Base-by-base conservation (phyloP, 768 basidiomycete species). In the Filobasidium floriforme region DNA sequence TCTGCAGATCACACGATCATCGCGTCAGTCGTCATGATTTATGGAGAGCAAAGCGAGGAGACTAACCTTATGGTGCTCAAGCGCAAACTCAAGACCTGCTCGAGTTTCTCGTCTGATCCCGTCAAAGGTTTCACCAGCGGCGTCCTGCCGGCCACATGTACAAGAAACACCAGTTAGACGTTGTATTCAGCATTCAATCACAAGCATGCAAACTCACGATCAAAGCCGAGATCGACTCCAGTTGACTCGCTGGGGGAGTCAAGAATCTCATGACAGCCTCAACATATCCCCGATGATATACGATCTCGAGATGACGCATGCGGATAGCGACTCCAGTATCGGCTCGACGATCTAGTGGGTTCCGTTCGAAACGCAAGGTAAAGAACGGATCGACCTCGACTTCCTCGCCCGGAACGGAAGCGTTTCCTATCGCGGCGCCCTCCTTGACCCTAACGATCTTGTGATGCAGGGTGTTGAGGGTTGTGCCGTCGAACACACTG, bases 281-380 rank as follows among this genome's bases (percentile, higher is more conserved):
- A 32, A 98, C 83, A 76, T 94, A 97, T 28, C 90, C 91, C 73
- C 82, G 85, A 75, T 97, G 92, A 75, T 99, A 99, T 49, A 99
- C 89, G 69, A 99, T 88, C 79, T 98, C 94, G 87, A 94, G 89
- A 72, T 94, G 89, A 12, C 90, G 85, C 89, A 97, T 89, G 65
- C 86, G 87, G 57, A 93, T 84, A 14, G 88, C 89, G 62, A 99
- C 81, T 0, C 89, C 90, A 72, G 84, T 94, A 75, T 98, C 94
- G 28, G 96, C 92, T 52, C 90, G 85, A 61, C 88, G 86, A 76
- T 96, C 91, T 46, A 97, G 81, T 10, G 94, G 96, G 69, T 89
- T 92, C 66, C 87, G 87, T 80, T 98, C 96, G 70, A 92, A 89
- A 75, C 89, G 90, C 72, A 93, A 80, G 71, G 85, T 89, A 79